Percentiles rank a stretch among this genome's conserved stretches.
Evolutionary conservation across 495 filamentous ascomycete genomes (phyloP).

Genomic region (Neurospora sp.): DNA sequence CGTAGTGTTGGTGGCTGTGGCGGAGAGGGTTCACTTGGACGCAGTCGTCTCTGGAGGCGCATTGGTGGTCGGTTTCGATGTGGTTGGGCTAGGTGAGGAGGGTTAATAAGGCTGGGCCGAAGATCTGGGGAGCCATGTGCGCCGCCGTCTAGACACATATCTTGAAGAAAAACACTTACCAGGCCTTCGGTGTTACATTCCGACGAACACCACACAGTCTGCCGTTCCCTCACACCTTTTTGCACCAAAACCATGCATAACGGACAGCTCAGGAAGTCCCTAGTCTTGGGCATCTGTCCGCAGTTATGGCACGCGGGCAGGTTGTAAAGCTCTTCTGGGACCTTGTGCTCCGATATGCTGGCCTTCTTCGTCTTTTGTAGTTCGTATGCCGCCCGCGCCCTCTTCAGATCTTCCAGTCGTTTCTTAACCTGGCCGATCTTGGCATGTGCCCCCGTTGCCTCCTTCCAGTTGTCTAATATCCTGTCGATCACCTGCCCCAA

Average conservation of each 20-base stretch:
- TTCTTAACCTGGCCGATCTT: slow-evolving; percentile 26
- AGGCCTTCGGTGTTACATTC: slow-evolving; percentile 31
- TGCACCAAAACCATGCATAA: slow-evolving; percentile 29
- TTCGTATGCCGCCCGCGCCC: slow-evolving; percentile 34
- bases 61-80: slow-evolving; percentile 12
- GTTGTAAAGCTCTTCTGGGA: slow-evolving; percentile 19
- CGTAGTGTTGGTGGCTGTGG: background rate
- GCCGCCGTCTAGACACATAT: background rate
- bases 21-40: slow-evolving; percentile 4
- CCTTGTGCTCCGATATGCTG: slow-evolving; percentile 12
- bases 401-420: slow-evolving; percentile 31
- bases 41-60: slow-evolving; percentile 14
- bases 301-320: slow-evolving; percentile 31
- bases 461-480: slow-evolving; percentile 28
- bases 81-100: slow-evolving; percentile 7
- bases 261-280: slow-evolving; percentile 26
- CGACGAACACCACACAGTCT: slow-evolving; percentile 34
- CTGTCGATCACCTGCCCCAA: slow-evolving; percentile 29
- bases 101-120: background rate
- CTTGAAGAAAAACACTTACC: slow-evolving; percentile 19
- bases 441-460: slow-evolving; percentile 18
- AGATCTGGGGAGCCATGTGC: background rate
- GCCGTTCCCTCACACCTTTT: slow-evolving; percentile 13
- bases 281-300: slow-evolving; percentile 16
- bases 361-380: slow-evolving; percentile 28